Evolutionary conservation across 495 filamentous ascomycete genomes (phyloP).

Genomic region (Glonium stellatum): DNA sequence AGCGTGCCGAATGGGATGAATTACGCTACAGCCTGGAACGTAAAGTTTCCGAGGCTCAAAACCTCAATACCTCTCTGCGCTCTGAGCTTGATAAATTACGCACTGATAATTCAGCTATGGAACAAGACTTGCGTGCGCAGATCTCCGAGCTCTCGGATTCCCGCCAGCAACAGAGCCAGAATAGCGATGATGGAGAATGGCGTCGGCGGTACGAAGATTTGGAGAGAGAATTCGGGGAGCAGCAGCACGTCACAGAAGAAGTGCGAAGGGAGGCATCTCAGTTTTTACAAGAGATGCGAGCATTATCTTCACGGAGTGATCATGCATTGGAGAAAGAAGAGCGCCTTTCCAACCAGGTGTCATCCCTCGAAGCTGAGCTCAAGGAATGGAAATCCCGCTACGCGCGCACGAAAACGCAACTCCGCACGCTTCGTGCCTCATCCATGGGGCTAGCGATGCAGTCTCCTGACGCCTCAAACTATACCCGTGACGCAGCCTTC

Average conservation of each 20-base stretch:
- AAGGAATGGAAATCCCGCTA: slow-evolving; percentile 86
- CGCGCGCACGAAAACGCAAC: slow-evolving; percentile 75
- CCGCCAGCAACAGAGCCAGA: slow-evolving; percentile 11
- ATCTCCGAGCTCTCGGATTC: slow-evolving; percentile 45
- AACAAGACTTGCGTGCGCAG: slow-evolving; percentile 57
- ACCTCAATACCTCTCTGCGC: slow-evolving; percentile 67
- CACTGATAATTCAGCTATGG: slow-evolving; percentile 56
- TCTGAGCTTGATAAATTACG: slow-evolving; percentile 68
- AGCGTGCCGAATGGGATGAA: slow-evolving; percentile 66
- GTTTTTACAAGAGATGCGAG: slow-evolving; percentile 84
- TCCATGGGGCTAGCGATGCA: slow-evolving; percentile 57
- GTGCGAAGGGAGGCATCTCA: slow-evolving; percentile 77
- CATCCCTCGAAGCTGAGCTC: slow-evolving; percentile 70
- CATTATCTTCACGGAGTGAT: slow-evolving; percentile 69
- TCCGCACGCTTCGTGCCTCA: slow-evolving; percentile 72
- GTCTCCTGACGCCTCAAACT: slow-evolving; percentile 51
- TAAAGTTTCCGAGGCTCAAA: slow-evolving; percentile 70
- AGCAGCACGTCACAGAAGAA: slow-evolving; percentile 82
- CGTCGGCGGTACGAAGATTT: slow-evolving; percentile 55
- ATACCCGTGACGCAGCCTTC: slow-evolving; percentile 64
- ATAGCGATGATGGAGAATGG: slow-evolving; percentile 43
- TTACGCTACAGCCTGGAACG: slow-evolving; percentile 66
- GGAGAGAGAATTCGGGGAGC: slow-evolving; percentile 61
- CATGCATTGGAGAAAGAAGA: slow-evolving; percentile 77
- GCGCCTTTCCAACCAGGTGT: slow-evolving; percentile 61